Percentiles rank a stretch among this genome's conserved stretches.
These are phyloP conservation scores for Galerina sulciceps DNA, from an alignment of 768 basidiomycete genomes.

Conservation along the genomic window DNA sequence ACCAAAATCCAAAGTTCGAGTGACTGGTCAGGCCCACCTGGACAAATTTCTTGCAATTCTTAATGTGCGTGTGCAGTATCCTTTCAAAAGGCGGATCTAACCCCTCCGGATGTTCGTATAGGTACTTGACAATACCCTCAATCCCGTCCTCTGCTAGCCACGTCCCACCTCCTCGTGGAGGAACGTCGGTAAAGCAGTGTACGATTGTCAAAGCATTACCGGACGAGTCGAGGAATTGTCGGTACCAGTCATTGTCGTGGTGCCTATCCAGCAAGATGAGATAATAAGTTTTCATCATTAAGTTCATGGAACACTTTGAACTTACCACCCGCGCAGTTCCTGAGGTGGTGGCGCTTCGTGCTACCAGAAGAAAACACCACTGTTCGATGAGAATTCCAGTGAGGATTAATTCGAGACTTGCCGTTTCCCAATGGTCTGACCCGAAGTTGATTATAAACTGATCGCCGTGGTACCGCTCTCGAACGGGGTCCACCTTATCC, in stretches of 20 bases:
- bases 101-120: background rate
- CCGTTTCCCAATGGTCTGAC: background rate
- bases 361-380: background rate
- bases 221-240: constrained; percentile 2
- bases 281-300: too few species aligned
- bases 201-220: constrained; percentile 1
- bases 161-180: constrained; percentile 1
- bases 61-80: background rate
- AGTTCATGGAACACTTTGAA: background rate
- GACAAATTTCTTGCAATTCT: constrained; percentile 1
- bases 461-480: constrained; percentile 2
- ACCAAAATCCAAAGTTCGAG: too few species aligned
- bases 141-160: constrained; percentile 2
- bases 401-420: background rate
- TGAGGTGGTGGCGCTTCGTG: constrained; percentile 2
- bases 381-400: background rate
- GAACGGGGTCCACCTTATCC: constrained; percentile 1
- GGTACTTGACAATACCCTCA: background rate
- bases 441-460: constrained; percentile 4
- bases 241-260: constrained; percentile 5
- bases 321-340: background rate
- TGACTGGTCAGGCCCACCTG: background rate
- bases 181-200: constrained; percentile 1
- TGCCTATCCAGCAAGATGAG: background rate
- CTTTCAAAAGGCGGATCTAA: constrained; percentile 1